Base-by-base conservation (phyloP, 371 early-diverging fungal species). In the Dichotomocladium elegans region DNA sequence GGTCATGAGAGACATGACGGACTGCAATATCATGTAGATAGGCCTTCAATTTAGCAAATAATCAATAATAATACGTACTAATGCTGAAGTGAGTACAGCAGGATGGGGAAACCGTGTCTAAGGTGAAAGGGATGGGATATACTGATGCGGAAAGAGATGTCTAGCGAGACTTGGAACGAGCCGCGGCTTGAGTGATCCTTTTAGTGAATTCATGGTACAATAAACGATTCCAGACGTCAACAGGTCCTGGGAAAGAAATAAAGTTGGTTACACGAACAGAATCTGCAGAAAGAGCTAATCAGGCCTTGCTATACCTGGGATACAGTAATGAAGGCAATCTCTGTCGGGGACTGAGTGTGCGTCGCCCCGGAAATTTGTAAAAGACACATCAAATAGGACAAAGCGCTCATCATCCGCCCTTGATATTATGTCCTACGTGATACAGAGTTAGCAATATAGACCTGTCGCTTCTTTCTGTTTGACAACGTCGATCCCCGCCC, bases 1-100 rank as follows among this genome's bases (percentile, higher is more conserved):
- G 30, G 92, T 96, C 21, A 94, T 96, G 63, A 74, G 74, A 14
- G 86, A 86, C 51, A 74, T 79, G 53, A 72, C 79, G 4, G 83
- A 83, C 30, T 86, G 86, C 60, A 60, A 41, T 30, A 65, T 86
- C 51, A 86, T 83, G 83, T 86, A 79, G 56, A 51, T 15, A 43
- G 10, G 11, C 12, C 47, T 17, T 30, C 37, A 37, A 6, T 15
- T 37, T 11, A 1, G 21, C 21, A 37, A n/a, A n/a, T n/a, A n/a
- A n/a, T n/a, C n/a, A n/a, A n/a, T n/a, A n/a, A n/a, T n/a, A n/a
- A n/a, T n/a, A n/a, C n/a, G n/a, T n/a, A n/a, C n/a, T n/a, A n/a
- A n/a, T n/a, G n/a, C n/a, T n/a, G n/a, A n/a, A n/a, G n/a, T n/a
- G n/a, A n/a, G n/a, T n/a, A n/a, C n/a, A n/a, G n/a, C n/a, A n/a